Evolutionary conservation across 768 basidiomycete species (phyloP), one percentile per base, ranked within the genome.

Genomic region (Auricularia heimuer): DNA sequence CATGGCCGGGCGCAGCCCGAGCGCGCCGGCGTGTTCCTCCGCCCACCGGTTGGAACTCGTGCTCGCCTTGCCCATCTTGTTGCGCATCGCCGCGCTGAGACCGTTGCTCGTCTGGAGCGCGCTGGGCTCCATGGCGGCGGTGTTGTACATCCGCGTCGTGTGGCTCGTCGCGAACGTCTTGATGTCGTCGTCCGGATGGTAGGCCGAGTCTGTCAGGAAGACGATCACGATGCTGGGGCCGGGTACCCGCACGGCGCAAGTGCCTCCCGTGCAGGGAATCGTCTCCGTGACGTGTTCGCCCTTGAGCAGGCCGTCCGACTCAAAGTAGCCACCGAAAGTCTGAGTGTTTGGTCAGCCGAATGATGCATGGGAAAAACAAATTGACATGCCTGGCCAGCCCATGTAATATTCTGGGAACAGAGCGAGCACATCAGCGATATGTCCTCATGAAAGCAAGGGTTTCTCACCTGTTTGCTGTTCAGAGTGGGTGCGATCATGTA

Each of bases 141-240:
- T 85, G 66, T 83, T 84, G 34, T 33, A 34, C 56, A 60, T 60
- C 24, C 24, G 14, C 56, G 56, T 60, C 24, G 56, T 60, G 29
- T 33, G 24, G 29, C 29, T 60, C 56, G 56, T 8, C 24, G 24
- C 66, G 70, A 84, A 89, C 24, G 84, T 86, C 68, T 69, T 73
- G 1, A 79, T 76, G 21, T 51, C 16, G 1, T 74, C 68, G 18
- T 51, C 21, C 24, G 69, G 72, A 7, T 24, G 16, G 1, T 74
- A 72, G 16, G 70, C 73, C 6, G 74, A 71, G 61, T 78, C 79
- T 3, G 77, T 81, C 36, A 92, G 76, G 78, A 90, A 90, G 65
- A 93, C 87, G 54, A 93, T 79, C 1, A 89, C 89, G 67, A 88
- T 85, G 39, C 83, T 83, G 0, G 92, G 90, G 0, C 89, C 87